These are phyloP conservation scores for Mucor piriformis DNA, from an alignment of 371 early-diverging fungal species.

Conservation along the genomic window DNA sequence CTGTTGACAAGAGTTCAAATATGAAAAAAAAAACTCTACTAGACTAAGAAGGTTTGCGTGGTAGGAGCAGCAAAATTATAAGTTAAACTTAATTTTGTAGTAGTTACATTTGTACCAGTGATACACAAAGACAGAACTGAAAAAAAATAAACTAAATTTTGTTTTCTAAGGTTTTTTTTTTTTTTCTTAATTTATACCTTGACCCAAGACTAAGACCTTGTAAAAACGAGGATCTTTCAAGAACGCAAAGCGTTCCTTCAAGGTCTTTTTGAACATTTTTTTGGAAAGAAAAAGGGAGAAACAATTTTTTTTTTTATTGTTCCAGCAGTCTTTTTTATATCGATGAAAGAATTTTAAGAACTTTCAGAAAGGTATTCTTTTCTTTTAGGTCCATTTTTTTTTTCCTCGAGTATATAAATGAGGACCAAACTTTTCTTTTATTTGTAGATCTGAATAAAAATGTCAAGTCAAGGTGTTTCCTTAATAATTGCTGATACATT, in stretches of 20 bases:
- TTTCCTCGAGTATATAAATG: no score
- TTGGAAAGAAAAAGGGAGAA: background rate
- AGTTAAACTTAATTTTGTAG: conserved; percentile 51
- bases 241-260: conserved; percentile 13
- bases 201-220: conserved; percentile 22
- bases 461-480: no score
- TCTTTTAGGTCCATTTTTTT: background rate
- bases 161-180: background rate
- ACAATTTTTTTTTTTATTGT: background rate
- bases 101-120: conserved; percentile 64
- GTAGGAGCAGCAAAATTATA: conserved; percentile 63
- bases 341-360: background rate
- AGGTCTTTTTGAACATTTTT: conserved; percentile 2
- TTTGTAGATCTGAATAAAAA: background rate
- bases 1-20: no score
- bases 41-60: conserved; percentile 67
- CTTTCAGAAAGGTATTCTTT: background rate
- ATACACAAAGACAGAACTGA: conserved; percentile 73
- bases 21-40: conserved; percentile 22
- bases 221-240: conserved; percentile 16
- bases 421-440: background rate
- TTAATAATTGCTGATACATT: no score
- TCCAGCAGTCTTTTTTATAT: background rate
- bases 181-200: conserved; percentile 5
- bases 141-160: background rate